phyloP scores from a whole-genome alignment of 2,329 filamentous ascomycete genomes.

The Fusarium sp. region DNA sequence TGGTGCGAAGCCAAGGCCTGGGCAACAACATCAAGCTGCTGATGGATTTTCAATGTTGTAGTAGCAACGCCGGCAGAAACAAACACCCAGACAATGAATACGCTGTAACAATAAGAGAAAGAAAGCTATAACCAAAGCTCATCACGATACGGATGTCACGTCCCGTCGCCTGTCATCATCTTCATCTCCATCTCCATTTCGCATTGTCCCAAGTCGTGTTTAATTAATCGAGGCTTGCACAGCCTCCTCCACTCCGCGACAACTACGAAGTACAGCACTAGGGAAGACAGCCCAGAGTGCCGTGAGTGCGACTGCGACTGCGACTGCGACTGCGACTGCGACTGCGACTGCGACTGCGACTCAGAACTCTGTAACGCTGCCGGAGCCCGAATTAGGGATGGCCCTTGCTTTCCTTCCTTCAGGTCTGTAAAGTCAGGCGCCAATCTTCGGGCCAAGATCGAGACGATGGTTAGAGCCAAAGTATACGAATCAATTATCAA shows the following conservation, averaged over 20 bases:
- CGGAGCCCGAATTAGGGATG: slow-evolving; percentile 27
- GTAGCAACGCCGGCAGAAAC: background rate
- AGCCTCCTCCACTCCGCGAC: slow-evolving; percentile 14
- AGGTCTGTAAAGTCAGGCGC: slow-evolving; percentile 16
- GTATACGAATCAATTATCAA: too few relatives aligned
- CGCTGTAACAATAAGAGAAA: background rate
- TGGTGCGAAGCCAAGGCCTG: slow-evolving; percentile 25
- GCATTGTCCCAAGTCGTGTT: slow-evolving; percentile 37
- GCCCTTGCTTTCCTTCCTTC: slow-evolving; percentile 22
- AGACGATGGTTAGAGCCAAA: background rate
- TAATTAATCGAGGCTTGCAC: slow-evolving; percentile 44
- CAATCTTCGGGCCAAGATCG: background rate
- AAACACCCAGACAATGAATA: slow-evolving; percentile 11
- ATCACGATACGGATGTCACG: slow-evolving; percentile 11
- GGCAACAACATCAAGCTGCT: background rate
- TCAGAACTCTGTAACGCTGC: slow-evolving; percentile 32
- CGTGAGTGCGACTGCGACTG: too few relatives aligned
- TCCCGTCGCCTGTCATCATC: slow-evolving; percentile 15
- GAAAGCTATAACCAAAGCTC: slow-evolving; percentile 1
- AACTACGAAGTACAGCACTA: too few relatives aligned
- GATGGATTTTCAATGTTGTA: background rate
- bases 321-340: too few relatives aligned
- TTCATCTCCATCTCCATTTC: slow-evolving; percentile 10
- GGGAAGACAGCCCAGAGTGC: background rate
- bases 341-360: too few relatives aligned